Base-by-base conservation (phyloP, 352 stramenopile genomes). In the Elongisporangium anandrum region DNA sequence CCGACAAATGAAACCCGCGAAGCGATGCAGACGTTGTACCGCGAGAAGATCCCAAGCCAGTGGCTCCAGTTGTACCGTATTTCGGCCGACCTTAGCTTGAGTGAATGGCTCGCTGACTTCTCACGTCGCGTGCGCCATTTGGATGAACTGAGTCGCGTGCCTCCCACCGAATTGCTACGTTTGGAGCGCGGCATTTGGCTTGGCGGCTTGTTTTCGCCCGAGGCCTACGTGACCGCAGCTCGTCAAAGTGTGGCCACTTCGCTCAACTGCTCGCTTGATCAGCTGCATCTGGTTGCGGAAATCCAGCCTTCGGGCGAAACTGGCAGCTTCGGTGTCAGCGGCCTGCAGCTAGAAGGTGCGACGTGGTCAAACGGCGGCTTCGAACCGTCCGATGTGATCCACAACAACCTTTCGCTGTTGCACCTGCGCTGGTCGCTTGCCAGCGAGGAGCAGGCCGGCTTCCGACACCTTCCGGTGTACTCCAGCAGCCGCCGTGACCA, bases 211-310 rank as follows among this genome's bases (percentile, higher is more conserved):
- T 97, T 98, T 61, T 96, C 84, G 8, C 91, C 94, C 7, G 94
- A 98, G 57, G 90, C 91, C 39, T 97, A 98, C 47, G 76, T 98
- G 48, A 98, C 91, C 5, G 92, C 93, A 4, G 95, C 82, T 5
- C 78, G 94, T 4, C 94, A 98, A 77, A 85, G 86, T 26, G 89
- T 93, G 41, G 93, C 94, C 3, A 75, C 88, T 0, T 63, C 77
- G 24, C 73, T 88, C 49, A 62, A 72, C 10, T 97, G 90, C 61
- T 95, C 90, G 21, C 72, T 98, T 24, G 92, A 98, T 50, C 85
- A 96, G 55, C 68, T 98, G 20, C 75, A 81, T 48, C 72, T 98
- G 23, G 74, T 93, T 20, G 84, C 92, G 0, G 75, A 89, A 54
- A 72, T 96, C 47, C 59, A 72, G 15, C 52, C 68, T n/a, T 26